Evolutionary conservation across 345 rosid genomes (phyloP).

Genomic region (Mallotus nudiflorus): DNA sequence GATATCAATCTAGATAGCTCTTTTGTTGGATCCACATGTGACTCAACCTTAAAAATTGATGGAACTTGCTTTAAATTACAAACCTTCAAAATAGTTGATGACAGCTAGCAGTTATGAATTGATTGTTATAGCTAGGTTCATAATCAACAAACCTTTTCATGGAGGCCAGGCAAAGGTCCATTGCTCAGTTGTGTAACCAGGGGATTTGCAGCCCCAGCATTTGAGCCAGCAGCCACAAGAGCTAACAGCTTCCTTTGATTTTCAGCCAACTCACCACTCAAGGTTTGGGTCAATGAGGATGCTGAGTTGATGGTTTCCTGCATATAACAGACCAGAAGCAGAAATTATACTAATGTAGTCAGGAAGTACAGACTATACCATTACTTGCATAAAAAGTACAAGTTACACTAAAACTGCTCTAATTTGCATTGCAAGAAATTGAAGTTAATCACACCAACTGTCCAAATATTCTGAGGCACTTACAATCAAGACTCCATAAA

Average conservation of each 20-base stretch:
- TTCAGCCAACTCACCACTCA: slow-evolving; percentile 81
- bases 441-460: not conserved
- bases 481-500: not conserved
- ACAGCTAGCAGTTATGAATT: not conserved
- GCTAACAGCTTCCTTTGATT: slow-evolving; percentile 68
- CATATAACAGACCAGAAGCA: slow-evolving; percentile 14
- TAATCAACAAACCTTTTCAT: slow-evolving; percentile 52
- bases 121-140: not conserved
- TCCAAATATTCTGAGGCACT: not conserved
- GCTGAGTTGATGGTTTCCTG: slow-evolving; percentile 83
- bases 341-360: not conserved
- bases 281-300: slow-evolving; percentile 59
- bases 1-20: slow-evolving; percentile 65
- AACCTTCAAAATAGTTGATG: not conserved
- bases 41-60: slow-evolving; percentile 50
- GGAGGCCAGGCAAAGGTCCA: slow-evolving; percentile 63
- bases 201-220: slow-evolving; percentile 49
- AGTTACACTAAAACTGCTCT: not conserved
- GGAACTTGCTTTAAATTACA: slow-evolving; percentile 12
- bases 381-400: not conserved
- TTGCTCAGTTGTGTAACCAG: slow-evolving; percentile 55
- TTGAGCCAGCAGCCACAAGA: slow-evolving; percentile 63
- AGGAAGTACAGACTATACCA: not conserved
- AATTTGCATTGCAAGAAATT: not conserved
- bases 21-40: slow-evolving; percentile 68